Conservation (phyloP, 2,329 filamentous ascomycete species). For the Cyanodermella asteris region DNA sequence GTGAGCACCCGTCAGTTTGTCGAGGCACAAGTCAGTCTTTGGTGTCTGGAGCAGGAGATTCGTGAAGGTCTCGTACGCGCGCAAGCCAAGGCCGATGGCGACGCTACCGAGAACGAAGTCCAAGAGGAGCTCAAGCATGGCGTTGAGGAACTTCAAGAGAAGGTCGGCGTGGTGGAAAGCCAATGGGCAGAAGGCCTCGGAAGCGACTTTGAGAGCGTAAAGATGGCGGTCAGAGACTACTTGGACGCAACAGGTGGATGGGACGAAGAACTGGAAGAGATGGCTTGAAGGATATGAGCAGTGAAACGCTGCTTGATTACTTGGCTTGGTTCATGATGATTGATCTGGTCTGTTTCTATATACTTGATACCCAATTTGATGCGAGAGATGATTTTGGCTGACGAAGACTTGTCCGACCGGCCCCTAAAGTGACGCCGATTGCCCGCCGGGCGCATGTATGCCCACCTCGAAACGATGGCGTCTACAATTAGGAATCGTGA, state of each 20-base stretch:
- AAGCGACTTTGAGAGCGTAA: conserved; percentile 48
- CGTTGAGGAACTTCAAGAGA: conserved; percentile 73
- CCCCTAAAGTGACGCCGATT: too few relatives aligned
- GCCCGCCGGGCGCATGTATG: too few relatives aligned
- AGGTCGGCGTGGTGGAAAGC: conserved; percentile 72
- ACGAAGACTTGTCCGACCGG: too few relatives aligned
- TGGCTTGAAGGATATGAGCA: too few relatives aligned
- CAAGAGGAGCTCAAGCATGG: conserved; percentile 33
- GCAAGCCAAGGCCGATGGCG: conserved; percentile 36
- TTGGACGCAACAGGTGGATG: conserved; percentile 63
- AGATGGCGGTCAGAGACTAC: conserved; percentile 50
- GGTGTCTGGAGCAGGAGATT: conserved; percentile 80
- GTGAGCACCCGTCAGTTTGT: conserved; percentile 95
- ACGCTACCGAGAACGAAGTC: conserved; percentile 20
- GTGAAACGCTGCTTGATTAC: too few relatives aligned
- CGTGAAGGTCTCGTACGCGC: conserved; percentile 52
- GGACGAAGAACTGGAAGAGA: conserved; percentile 51
- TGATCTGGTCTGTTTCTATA: too few relatives aligned
- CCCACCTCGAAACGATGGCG: too few relatives aligned
- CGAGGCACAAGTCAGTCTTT: conserved; percentile 74
- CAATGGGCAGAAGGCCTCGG: conserved; percentile 84
- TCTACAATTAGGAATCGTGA: too few relatives aligned
- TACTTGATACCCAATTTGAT: too few relatives aligned
- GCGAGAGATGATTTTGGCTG: too few relatives aligned
- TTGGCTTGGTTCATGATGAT: too few relatives aligned